Evolutionary conservation across 1,284 basidiomycete genomes (phyloP), one percentile per base, ranked within the genome.

Genomic region (Austroboletus novae-zelandiae): DNA sequence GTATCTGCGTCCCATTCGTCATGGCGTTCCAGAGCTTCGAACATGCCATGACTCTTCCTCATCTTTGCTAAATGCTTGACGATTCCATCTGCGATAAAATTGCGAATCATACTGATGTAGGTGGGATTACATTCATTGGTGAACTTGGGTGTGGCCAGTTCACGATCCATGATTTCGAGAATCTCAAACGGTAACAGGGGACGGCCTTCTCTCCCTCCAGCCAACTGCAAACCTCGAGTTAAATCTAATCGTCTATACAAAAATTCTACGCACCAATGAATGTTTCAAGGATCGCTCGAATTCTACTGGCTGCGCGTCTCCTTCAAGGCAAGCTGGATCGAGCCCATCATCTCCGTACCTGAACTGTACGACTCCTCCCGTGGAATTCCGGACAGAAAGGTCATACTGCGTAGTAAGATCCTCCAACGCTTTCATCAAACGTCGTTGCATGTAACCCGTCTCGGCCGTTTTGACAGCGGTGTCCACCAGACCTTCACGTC

Each of bases 391-490:
- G 17, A 99, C 96, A n/a, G 92, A 94, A 29, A 95, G 74, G 70
- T 99, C 97, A 70, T 99, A 99, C 55, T 98, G 93, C 0, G 93
- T 95, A 6, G 94, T 95, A 43, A 99, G 74, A 74, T 99, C 97
- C 69, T 99, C 97, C 58, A 99, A 73, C 3, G 97, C 96, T 71
- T 99, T 99, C 97, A 99, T 99, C 58, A 99, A 72, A 56, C 97
- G 89, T 54, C 97, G 86, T 65, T 96, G 93, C 96, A 99, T 99
- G 75, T 99, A 99, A 39, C 97, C 97, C 1, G 97, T 99, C 72
- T 99, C 97, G 17, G 97, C 97, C 1, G 97, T 99, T 75, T 99
- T 99, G 71, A 99, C 97, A 23, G 97, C 97, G 0, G 97, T 99
- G 74, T 99, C 97, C 64, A 99, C 96, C 41, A 99, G 74, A 74